Evolutionary conservation across 2,329 filamentous ascomycete genomes (phyloP), one percentile per base, ranked within the genome.

Genomic region (Rutstroemia sp.): DNA sequence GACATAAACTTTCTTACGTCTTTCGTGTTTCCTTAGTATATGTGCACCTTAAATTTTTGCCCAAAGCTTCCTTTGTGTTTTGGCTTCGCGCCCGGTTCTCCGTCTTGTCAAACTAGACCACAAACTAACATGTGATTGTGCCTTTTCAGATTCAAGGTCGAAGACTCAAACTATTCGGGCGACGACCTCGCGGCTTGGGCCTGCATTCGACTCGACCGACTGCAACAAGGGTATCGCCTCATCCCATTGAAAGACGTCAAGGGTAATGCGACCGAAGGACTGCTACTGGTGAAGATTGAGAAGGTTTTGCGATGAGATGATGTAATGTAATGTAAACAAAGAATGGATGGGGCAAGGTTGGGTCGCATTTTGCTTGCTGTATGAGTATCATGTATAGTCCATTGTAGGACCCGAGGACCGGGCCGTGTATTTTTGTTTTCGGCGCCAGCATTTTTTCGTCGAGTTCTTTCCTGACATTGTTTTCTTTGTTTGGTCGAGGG

Each of bases 101-200:
- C 30, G 10, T 34, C 30, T 10, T 10, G 10, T 34, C 30, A 34
- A 34, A 4, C 9, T 34, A 12, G 2, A 14, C 9, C 9, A 34
- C 3, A 12, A 34, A 27, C 54, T 56, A 48, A 53, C 14, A 47
- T 30, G 16, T 34, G 17, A n/a, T 44, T 7, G 8, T 46, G 27
- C 38, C 14, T 34, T 10, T 10, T 12, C 48, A 70, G 68, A 50
- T 89, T 97, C 76, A 90, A 95, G 65, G 78, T 97, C 63, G 87
- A 91, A 71, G 89, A 97, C 69, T 87, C 95, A 63, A 87, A 92
- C 70, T 81, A 92, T 62, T 84, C 86, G 4, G 79, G 80, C 60
- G 91, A 97, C 66, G 81, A 87, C 58, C 72, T 96, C 56, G 86
- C 90, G 10, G 90, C 87, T 2, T 97, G 94, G 94, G 84, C 88